Conservation (phyloP, 495 filamentous ascomycete genomes). For the Haplographium delicatum region DNA sequence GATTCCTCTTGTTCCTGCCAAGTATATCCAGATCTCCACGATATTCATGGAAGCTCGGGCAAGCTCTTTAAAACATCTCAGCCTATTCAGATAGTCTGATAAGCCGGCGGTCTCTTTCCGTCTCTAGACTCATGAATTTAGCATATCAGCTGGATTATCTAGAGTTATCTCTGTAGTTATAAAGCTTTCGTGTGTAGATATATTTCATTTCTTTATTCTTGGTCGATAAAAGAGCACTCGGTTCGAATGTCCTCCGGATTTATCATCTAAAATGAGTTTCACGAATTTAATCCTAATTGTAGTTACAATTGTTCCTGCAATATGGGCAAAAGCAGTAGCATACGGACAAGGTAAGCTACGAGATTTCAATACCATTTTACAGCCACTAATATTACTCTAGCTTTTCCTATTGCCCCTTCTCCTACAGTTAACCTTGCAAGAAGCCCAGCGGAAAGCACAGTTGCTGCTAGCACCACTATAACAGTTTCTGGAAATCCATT, state of each 20-base stretch:
- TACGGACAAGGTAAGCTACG: slow-evolving; percentile 13
- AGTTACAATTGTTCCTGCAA: slow-evolving; percentile 1
- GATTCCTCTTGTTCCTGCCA: neutral
- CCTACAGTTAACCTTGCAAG: neutral
- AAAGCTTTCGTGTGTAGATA: neutral
- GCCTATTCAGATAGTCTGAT: slow-evolving; percentile 2
- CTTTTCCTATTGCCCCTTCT: slow-evolving; percentile 11
- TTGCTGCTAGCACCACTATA: slow-evolving; percentile 16
- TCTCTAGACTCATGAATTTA: neutral
- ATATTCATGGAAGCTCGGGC: neutral
- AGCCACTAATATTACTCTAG: neutral
- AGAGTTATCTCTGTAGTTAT: neutral
- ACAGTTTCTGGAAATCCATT: slow-evolving; percentile 43
- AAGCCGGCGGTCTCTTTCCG: slow-evolving; percentile 4
- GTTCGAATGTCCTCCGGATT: too few species aligned
- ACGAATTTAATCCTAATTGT: slow-evolving; percentile 5
- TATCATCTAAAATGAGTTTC: slow-evolving; percentile 8
- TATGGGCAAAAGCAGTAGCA: slow-evolving; percentile 1
- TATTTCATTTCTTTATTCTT: neutral
- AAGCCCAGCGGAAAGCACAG: slow-evolving; percentile 17
- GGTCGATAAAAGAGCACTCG: too few species aligned
- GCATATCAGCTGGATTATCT: neutral
- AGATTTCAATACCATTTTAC: neutral
- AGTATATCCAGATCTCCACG: neutral
- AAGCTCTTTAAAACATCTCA: neutral